Conservation (phyloP, 2,329 filamentous ascomycete genomes). For the Emmonsiellopsis sp. region DNA sequence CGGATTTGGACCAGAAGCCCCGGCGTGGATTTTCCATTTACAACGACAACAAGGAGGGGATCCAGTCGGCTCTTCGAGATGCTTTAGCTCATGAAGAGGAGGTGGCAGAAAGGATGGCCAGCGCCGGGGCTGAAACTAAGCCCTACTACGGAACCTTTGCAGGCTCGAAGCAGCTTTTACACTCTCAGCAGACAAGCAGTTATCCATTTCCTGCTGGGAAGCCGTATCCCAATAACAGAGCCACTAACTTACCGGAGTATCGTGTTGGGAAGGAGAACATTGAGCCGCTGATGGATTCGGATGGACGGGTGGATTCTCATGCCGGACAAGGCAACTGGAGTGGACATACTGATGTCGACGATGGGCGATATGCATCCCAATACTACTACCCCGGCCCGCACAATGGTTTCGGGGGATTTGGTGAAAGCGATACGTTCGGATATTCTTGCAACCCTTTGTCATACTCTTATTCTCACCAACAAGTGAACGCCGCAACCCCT, state of each 20-base stretch:
- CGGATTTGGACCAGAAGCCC: slow-evolving; percentile 20
- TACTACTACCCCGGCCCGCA: slow-evolving; percentile 19
- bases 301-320: slow-evolving; percentile 15
- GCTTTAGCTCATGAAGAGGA: not conserved
- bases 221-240: slow-evolving; percentile 7
- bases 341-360: slow-evolving; percentile 9
- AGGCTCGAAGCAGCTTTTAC: not conserved
- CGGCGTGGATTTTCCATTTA: slow-evolving; percentile 27
- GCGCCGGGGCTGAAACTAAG: not conserved
- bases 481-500: slow-evolving; percentile 3
- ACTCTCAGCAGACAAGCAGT: not conserved
- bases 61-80: not conserved
- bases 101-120: not conserved
- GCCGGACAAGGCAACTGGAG: slow-evolving; percentile 18
- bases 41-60: slow-evolving; percentile 19
- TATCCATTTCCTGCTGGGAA: slow-evolving; percentile 12
- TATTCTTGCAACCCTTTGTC: slow-evolving; percentile 27
- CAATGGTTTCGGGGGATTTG: slow-evolving; percentile 15
- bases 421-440: slow-evolving; percentile 17
- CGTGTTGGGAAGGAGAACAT: slow-evolving; percentile 28
- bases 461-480: slow-evolving; percentile 15
- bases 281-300: slow-evolving; percentile 19
- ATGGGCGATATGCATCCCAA: slow-evolving; percentile 16
- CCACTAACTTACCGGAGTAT: slow-evolving; percentile 8
- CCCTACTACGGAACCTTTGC: not conserved